Percentiles rank a stretch among this genome's conserved stretches.
phyloP scores from a whole-genome alignment of 495 filamentous ascomycete genomes.

The Glarea lozoyensis region DNA sequence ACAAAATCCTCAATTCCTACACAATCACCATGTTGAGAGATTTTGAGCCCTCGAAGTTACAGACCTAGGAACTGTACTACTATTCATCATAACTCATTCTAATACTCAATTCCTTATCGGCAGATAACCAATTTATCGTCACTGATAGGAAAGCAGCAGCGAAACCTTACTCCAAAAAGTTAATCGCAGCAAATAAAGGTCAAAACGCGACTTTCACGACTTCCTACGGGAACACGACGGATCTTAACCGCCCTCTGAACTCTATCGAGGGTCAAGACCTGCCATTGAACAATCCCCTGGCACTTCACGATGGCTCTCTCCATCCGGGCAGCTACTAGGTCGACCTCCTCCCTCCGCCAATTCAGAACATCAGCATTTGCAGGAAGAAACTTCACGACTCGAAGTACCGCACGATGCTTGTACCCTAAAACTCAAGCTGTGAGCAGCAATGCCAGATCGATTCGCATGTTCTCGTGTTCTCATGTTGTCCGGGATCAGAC shows the following conservation, averaged over 20 bases:
- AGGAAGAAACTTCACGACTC: constrained; percentile 16
- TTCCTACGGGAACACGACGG: neutral
- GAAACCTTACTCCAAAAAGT: neutral
- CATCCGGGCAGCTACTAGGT: constrained; percentile 10
- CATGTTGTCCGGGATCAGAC: constrained; percentile 19
- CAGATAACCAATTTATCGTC: neutral
- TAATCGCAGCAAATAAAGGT: neutral
- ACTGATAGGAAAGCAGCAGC: neutral
- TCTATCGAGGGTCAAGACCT: neutral
- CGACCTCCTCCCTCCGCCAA: constrained; percentile 18
- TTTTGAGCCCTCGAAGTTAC: constrained; percentile 18
- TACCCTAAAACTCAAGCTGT: constrained; percentile 7
- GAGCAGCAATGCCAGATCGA: constrained; percentile 7
- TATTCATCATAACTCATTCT: neutral
- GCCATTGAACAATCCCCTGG: constrained; percentile 11
- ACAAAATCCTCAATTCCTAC: constrained; percentile 1
- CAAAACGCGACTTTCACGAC: no score
- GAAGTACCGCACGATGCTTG: constrained; percentile 12
- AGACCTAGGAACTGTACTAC: constrained; percentile 9
- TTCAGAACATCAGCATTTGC: constrained; percentile 8
- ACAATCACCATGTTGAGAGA: constrained; percentile 21
- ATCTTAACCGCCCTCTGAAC: neutral
- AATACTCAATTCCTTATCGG: neutral
- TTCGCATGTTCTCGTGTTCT: constrained; percentile 20
- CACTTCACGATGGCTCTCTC: constrained; percentile 17